Conservation (phyloP, 495 filamentous ascomycete genomes). For the Aspergillus heteromorphus region DNA sequence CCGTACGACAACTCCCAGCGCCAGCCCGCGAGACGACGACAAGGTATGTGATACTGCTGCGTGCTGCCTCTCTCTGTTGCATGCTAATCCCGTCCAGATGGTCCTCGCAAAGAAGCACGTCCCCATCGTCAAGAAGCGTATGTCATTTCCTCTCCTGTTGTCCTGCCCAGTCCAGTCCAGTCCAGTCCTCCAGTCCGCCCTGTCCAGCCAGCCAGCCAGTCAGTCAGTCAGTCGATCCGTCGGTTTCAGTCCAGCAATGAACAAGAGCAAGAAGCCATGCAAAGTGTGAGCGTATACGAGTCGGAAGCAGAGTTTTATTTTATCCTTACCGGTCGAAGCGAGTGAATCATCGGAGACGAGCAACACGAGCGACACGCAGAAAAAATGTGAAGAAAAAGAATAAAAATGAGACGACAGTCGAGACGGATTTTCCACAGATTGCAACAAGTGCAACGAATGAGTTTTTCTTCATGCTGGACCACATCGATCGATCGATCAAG, state of each 20-base stretch:
- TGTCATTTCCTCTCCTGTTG: conserved; percentile 37
- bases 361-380: too few species aligned
- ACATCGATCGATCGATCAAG: too few species aligned
- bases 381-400: too few species aligned
- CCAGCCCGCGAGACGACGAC: conserved; percentile 41
- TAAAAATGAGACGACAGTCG: too few species aligned
- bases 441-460: background rate
- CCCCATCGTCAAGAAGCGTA: conserved; percentile 99
- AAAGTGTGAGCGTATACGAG: too few species aligned
- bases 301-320: too few species aligned
- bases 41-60: conserved; percentile 32
- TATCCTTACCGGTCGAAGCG: too few species aligned
- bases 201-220: too few species aligned
- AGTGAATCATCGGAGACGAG: too few species aligned
- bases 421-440: background rate
- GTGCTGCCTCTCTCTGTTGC: background rate
- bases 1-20: conserved; percentile 47
- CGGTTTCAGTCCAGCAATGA: background rate
- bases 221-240: background rate
- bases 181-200: background rate
- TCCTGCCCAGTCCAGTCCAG: background rate
- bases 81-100: conserved; percentile 58
- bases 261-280: too few species aligned
- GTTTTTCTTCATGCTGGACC: background rate
- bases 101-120: conserved; percentile 97